phyloP scores from a whole-genome alignment of 2,329 filamentous ascomycete genomes.

The Penicillium hordei region DNA sequence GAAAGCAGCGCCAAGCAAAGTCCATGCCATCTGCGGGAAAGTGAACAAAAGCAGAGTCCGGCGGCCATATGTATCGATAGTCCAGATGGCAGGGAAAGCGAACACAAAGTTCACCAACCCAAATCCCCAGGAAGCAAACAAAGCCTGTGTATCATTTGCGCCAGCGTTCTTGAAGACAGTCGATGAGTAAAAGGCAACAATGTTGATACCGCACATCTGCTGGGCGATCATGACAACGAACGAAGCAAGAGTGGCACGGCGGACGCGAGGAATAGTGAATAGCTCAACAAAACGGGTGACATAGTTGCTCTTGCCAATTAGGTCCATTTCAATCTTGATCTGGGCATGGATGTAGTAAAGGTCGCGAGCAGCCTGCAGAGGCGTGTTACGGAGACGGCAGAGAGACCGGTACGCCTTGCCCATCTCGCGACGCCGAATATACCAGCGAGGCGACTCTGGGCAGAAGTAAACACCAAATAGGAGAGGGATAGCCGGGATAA shows the following conservation, averaged over 20 bases:
- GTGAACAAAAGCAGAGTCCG: slow-evolving; percentile 63
- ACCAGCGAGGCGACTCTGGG: slow-evolving; percentile 66
- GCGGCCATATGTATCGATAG: slow-evolving; percentile 67
- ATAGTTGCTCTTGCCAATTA: slow-evolving; percentile 55
- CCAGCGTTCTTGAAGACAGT: slow-evolving; percentile 58
- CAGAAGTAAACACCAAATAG: slow-evolving; percentile 60
- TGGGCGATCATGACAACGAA: slow-evolving; percentile 78
- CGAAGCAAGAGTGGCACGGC: slow-evolving; percentile 69
- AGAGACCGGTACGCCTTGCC: slow-evolving; percentile 61
- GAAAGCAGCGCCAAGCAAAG: slow-evolving; percentile 62
- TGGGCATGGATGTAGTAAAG: slow-evolving; percentile 61
- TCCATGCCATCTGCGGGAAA: slow-evolving; percentile 68
- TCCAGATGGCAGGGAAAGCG: slow-evolving; percentile 64
- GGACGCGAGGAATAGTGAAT: slow-evolving; percentile 50
- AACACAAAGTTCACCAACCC: slow-evolving; percentile 66
- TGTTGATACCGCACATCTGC: slow-evolving; percentile 71
- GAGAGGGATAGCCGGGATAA: slow-evolving; percentile 64
- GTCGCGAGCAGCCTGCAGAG: slow-evolving; percentile 62
- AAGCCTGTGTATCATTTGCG: slow-evolving; percentile 55
- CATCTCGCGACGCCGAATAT: slow-evolving; percentile 65
- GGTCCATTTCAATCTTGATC: slow-evolving; percentile 48
- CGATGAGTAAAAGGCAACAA: slow-evolving; percentile 73
- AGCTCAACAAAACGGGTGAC: slow-evolving; percentile 58
- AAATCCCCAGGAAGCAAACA: slow-evolving; percentile 65
- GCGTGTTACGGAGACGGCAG: slow-evolving; percentile 56